Conservation (phyloP, 2,329 filamentous ascomycete genomes). For the Xenoacremonium recifei region DNA sequence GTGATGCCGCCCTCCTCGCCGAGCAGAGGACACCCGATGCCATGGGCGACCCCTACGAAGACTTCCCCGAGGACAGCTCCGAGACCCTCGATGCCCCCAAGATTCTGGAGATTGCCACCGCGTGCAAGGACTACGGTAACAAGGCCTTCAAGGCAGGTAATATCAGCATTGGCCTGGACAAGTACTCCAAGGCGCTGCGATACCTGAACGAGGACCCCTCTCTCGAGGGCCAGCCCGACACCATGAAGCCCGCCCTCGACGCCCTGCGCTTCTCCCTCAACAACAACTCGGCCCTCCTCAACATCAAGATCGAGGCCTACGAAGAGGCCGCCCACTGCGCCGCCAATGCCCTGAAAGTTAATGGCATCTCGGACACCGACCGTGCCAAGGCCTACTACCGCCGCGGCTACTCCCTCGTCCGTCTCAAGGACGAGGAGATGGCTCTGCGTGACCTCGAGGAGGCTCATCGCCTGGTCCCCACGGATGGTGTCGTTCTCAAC, state of each 20-base stretch:
- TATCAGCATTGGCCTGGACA: constrained; percentile 69
- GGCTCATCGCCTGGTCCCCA: constrained; percentile 72
- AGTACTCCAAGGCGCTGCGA: constrained; percentile 91
- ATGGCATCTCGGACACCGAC: constrained; percentile 68
- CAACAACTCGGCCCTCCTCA: constrained; percentile 83
- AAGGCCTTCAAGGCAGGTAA: constrained; percentile 84
- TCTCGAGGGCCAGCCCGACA: constrained; percentile 67
- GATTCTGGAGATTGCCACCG: constrained; percentile 75
- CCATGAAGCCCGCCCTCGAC: constrained; percentile 65
- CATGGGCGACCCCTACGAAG: constrained; percentile 89
- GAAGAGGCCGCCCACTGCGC: constrained; percentile 70
- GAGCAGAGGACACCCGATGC: constrained; percentile 71
- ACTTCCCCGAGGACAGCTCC: constrained; percentile 79
- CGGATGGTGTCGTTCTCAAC: constrained; percentile 70
- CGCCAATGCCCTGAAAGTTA: constrained; percentile 67
- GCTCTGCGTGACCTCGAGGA: constrained; percentile 74
- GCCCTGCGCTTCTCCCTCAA: constrained; percentile 81
- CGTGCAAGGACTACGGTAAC: constrained; percentile 91
- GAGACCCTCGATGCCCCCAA: constrained; percentile 62
- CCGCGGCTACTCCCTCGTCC: constrained; percentile 71
- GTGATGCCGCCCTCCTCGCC: constrained; percentile 64
- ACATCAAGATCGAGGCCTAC: constrained; percentile 75
- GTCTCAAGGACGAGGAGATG: constrained; percentile 79
- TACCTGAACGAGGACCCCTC: constrained; percentile 86
- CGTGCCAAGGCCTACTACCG: constrained; percentile 88